A percentile compares a stretch with the other conserved stretches of the same genome.
Conservation (phyloP, 2,329 filamentous ascomycete genomes). For the Pestalotiopsis sp. region DNA sequence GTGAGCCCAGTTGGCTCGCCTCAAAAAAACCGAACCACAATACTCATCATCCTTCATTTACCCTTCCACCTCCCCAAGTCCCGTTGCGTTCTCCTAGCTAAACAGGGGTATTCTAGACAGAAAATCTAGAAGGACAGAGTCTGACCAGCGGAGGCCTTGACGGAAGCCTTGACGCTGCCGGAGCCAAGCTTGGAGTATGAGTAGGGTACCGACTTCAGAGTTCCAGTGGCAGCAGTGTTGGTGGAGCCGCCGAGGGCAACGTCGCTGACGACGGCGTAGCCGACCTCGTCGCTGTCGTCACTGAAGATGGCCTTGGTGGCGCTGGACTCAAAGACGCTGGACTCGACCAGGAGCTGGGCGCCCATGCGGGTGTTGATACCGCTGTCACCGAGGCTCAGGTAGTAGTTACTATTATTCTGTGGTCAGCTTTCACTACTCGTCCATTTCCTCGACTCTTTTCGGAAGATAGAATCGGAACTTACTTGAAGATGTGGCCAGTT, state of each 20-base stretch:
- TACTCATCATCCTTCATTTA: background rate
- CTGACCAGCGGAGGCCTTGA: slow-evolving; percentile 12
- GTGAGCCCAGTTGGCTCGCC: background rate
- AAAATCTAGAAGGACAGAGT: slow-evolving; percentile 11
- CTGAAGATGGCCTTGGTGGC: slow-evolving; percentile 31
- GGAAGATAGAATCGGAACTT: background rate
- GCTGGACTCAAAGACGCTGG: slow-evolving; percentile 33
- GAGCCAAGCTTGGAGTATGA: slow-evolving; percentile 16
- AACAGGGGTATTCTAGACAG: background rate
- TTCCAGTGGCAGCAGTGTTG: slow-evolving; percentile 52
- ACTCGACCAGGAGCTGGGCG: slow-evolving; percentile 54
- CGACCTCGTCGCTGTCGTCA: slow-evolving; percentile 41
- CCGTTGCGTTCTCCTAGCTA: background rate
- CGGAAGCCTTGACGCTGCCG: slow-evolving; percentile 16
- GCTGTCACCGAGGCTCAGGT: slow-evolving; percentile 41
- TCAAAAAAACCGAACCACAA: background rate
- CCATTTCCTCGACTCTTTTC: too few species aligned
- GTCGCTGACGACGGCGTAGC: slow-evolving; percentile 43
- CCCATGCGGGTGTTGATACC: slow-evolving; percentile 56
- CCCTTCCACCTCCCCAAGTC: background rate
- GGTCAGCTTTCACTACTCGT: background rate
- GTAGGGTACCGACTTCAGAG: slow-evolving; percentile 22
- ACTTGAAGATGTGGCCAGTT: slow-evolving; percentile 59
- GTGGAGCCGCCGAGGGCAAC: slow-evolving; percentile 43
- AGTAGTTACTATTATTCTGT: slow-evolving; percentile 40